A percentile compares a stretch with the other conserved stretches of the same genome.
These are phyloP conservation scores for Acmispon strigosus DNA, from an alignment of 306 rosid species.

Conservation along the genomic window DNA sequence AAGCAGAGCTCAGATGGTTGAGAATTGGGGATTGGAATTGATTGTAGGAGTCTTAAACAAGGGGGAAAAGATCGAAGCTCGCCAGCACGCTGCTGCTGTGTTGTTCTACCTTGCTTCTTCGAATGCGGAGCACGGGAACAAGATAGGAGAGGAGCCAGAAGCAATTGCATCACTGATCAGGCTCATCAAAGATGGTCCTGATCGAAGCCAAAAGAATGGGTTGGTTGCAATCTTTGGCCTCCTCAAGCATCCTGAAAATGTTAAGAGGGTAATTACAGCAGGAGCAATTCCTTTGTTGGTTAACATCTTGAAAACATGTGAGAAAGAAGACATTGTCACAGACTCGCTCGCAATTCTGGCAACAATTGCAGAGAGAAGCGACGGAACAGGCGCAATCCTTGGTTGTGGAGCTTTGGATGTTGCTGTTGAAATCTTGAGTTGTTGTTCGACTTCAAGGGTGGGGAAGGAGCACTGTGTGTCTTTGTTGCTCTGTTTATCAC, in stretches of 20 bases:
- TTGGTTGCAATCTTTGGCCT: slow-evolving; percentile 67
- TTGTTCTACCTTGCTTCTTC: slow-evolving; percentile 65
- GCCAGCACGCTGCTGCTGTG: slow-evolving; percentile 62
- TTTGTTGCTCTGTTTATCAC: slow-evolving; percentile 58
- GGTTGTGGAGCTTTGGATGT: slow-evolving; percentile 32
- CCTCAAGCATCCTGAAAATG: slow-evolving; percentile 46
- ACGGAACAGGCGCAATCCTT: slow-evolving; percentile 41
- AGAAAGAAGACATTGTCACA: slow-evolving; percentile 43
- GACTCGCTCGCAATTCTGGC: slow-evolving; percentile 67
- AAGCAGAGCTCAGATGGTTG: slow-evolving; percentile 39
- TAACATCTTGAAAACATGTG: slow-evolving; percentile 23
- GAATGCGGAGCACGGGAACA: slow-evolving; percentile 36
- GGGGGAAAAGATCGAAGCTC: slow-evolving; percentile 43
- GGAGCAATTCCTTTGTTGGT: slow-evolving; percentile 50
- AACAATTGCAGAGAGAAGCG: slow-evolving; percentile 53
- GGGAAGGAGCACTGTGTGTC: slow-evolving; percentile 68
- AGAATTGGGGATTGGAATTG: slow-evolving; percentile 46
- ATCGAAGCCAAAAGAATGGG: slow-evolving; percentile 57
- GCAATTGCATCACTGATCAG: slow-evolving; percentile 47
- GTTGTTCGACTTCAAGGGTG: slow-evolving; percentile 42
- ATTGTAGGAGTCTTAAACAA: slow-evolving; percentile 47
- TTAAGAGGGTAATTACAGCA: slow-evolving; percentile 35
- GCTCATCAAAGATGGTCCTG: slow-evolving; percentile 38
- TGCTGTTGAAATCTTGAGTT: slow-evolving; percentile 37
- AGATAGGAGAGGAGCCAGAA: slow-evolving; percentile 51